Evolutionary conservation across 306 rosid genomes (phyloP).

Genomic region (Albizia julibrissin): DNA sequence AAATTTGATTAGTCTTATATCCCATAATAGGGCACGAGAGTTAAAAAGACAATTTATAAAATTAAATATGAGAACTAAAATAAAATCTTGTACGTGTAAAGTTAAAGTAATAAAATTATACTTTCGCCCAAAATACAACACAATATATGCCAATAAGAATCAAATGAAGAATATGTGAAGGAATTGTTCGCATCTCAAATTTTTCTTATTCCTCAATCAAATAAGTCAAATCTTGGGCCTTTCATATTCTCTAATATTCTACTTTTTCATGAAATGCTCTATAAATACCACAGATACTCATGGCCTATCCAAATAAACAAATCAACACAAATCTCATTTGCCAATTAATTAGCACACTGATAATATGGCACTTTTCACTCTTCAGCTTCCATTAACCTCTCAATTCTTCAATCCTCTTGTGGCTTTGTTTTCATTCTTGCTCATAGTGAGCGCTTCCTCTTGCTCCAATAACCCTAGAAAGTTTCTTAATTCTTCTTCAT

Average conservation of each 20-base stretch:
- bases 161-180: background rate
- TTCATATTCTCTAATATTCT: conserved; percentile 16
- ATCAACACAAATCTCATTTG: background rate
- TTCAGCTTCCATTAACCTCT: conserved; percentile 3
- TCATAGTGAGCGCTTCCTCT: conserved; percentile 40
- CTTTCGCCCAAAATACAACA: background rate
- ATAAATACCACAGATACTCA: conserved; percentile 36
- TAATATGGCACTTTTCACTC: conserved; percentile 32
- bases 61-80: no score
- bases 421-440: conserved; percentile 23
- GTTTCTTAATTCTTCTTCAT: conserved; percentile 41
- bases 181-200: background rate
- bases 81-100: no score
- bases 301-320: background rate
- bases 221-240: background rate
- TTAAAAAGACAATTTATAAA: no score
- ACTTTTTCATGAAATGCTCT: conserved; percentile 18
- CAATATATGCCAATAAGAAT: background rate
- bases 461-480: conserved; percentile 49
- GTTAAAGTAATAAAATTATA: no score
- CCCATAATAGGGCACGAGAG: no score
- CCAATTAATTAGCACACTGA: background rate
- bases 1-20: no score
- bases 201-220: conserved; percentile 32
- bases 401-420: background rate